These are phyloP conservation scores for Aegle marmelos DNA, from an alignment of 345 rosid genomes.

Conservation along the genomic window DNA sequence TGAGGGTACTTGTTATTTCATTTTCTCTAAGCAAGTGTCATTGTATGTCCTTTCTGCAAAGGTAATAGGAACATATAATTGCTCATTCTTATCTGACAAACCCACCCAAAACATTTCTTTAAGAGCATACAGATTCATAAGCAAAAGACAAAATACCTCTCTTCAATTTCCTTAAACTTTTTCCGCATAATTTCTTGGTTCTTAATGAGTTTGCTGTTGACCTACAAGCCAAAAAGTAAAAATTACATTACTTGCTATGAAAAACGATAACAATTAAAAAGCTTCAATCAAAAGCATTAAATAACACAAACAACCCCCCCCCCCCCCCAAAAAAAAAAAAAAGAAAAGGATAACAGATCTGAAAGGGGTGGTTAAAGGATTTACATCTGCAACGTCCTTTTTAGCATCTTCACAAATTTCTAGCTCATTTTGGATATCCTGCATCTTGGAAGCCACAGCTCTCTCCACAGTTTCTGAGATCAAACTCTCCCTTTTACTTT, in stretches of 20 bases:
- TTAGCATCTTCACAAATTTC: conserved; percentile 63
- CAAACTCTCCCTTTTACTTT: conserved; percentile 61
- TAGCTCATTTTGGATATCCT: conserved; percentile 58
- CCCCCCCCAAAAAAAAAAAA: too few relatives aligned
- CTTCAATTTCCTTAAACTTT: conserved; percentile 70
- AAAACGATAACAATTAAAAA: background rate
- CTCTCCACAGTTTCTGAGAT: conserved; percentile 64
- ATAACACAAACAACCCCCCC: background rate
- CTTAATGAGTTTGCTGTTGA: conserved; percentile 67
- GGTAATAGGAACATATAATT: background rate
- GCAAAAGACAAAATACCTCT: conserved; percentile 43
- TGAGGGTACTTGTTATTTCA: background rate
- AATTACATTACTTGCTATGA: background rate
- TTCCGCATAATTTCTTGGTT: conserved; percentile 63
- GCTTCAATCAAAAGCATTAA: background rate
- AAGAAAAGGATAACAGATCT: too few relatives aligned
- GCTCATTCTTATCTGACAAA: background rate
- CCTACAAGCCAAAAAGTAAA: conserved; percentile 25
- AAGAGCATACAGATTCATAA: background rate
- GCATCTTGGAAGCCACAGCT: conserved; percentile 52
- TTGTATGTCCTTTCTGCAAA: background rate
- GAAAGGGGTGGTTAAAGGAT: conserved; percentile 3
- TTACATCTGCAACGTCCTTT: conserved; percentile 62
- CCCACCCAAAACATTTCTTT: background rate
- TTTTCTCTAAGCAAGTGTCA: background rate